These are phyloP conservation scores for Termitomyces sp. DNA, from an alignment of 768 basidiomycete species.

Conservation along the genomic window DNA sequence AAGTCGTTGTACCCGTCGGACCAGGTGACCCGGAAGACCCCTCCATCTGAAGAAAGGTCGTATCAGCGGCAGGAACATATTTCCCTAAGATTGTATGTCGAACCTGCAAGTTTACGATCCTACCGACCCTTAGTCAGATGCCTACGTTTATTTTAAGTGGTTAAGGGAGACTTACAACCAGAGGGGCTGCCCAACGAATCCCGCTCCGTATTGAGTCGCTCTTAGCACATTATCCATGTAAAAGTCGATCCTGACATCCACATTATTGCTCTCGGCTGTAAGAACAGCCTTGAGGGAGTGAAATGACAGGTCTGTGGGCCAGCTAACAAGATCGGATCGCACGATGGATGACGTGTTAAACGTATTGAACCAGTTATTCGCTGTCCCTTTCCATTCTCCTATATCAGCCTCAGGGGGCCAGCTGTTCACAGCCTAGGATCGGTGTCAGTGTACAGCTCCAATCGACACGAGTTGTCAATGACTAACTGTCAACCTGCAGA, in stretches of 20 bases:
- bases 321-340: conserved; percentile 34
- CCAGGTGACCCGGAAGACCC: conserved; percentile 43
- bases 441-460: not conserved
- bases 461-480: not conserved
- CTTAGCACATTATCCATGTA: conserved; percentile 36
- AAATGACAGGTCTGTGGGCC: conserved; percentile 42
- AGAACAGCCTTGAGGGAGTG: conserved; percentile 40
- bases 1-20: conserved; percentile 37
- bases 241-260: conserved; percentile 37
- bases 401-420: conserved; percentile 45
- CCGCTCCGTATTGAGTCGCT: conserved; percentile 36
- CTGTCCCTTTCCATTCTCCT: conserved; percentile 45
- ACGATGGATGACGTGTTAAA: conserved; percentile 44
- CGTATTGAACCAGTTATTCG: conserved; percentile 42
- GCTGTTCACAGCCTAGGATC: conserved; percentile 31
- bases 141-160: not conserved
- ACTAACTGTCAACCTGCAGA: conserved; percentile 29
- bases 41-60: conserved; percentile 33
- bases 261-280: conserved; percentile 33
- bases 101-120: conserved; percentile 43
- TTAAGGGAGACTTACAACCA: conserved; percentile 33
- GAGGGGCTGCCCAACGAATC: conserved; percentile 37
- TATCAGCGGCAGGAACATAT: not conserved
- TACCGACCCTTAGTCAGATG: conserved; percentile 11
- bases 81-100: not conserved